Evolutionary conservation across 1,139 yeast genomes (phyloP).

Genomic region (Yamadazyma dushanensis): DNA sequence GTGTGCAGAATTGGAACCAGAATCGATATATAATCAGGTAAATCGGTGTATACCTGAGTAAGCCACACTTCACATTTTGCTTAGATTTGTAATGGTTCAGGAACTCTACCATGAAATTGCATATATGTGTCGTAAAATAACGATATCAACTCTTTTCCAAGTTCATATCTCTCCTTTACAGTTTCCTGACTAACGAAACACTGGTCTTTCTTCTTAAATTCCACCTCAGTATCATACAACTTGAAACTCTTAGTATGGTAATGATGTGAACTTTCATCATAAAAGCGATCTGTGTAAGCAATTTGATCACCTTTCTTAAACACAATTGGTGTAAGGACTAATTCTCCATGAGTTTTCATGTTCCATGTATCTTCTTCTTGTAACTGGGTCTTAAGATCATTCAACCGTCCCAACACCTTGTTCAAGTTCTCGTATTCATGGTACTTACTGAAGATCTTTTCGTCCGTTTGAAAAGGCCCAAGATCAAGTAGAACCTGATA

Average conservation of each 20-base stretch:
- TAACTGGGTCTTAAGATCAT: conserved; percentile 13
- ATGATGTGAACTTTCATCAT: conserved; percentile 18
- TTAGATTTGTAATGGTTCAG: background rate
- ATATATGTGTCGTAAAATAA: conserved; percentile 9
- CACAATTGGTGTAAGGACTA: conserved; percentile 24
- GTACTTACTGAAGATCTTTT: conserved; percentile 15
- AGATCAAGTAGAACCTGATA: conserved; percentile 23
- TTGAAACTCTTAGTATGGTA: conserved; percentile 10
- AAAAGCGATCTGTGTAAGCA: conserved; percentile 20
- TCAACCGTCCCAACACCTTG: conserved; percentile 19
- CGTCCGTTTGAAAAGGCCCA: conserved; percentile 21
- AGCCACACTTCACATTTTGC: too few relatives aligned
- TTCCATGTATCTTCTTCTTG: conserved; percentile 22
- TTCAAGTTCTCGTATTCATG: conserved; percentile 19
- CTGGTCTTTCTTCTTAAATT: conserved; percentile 10
- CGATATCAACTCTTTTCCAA: conserved; percentile 9
- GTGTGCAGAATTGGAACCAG: too few relatives aligned
- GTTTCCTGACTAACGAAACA: conserved; percentile 10
- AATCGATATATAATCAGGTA: too few relatives aligned
- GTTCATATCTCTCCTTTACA: conserved; percentile 4
- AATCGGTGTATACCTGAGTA: too few relatives aligned
- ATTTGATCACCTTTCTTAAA: conserved; percentile 16
- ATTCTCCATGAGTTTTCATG: conserved; percentile 13
- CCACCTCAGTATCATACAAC: conserved; percentile 2
- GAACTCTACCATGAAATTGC: conserved; percentile 5